A percentile compares a stretch with the other conserved stretches of the same genome.
Conservation (phyloP, 2,329 filamentous ascomycete species). For the Cladosporium sp. region DNA sequence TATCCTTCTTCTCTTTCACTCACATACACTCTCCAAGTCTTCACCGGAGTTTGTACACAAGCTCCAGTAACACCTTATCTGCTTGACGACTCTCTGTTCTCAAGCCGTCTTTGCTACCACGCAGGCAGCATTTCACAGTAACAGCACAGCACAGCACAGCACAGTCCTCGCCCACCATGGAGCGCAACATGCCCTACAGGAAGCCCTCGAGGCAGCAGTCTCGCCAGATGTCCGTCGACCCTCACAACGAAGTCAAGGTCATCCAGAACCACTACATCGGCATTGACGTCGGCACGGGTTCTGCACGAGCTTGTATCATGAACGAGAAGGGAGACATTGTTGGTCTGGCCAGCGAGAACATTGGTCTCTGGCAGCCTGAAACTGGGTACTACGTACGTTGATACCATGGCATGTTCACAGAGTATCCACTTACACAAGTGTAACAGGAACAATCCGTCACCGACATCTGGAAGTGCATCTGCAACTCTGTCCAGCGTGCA, state of each 20-base stretch:
- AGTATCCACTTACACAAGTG: slow-evolving; percentile 4
- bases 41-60: not conserved
- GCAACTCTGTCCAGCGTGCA: slow-evolving; percentile 77
- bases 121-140: not conserved
- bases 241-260: slow-evolving; percentile 54
- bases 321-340: slow-evolving; percentile 86
- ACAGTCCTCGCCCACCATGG: slow-evolving; percentile 4
- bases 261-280: slow-evolving; percentile 67
- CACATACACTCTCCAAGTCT: not conserved
- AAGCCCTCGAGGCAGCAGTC: slow-evolving; percentile 36
- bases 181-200: slow-evolving; percentile 27
- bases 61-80: not conserved
- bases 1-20: not conserved
- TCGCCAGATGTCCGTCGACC: slow-evolving; percentile 46
- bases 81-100: not conserved
- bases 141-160: not conserved
- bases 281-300: slow-evolving; percentile 94
- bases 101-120: too few species aligned
- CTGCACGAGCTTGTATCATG: slow-evolving; percentile 92
- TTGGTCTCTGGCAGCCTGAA: slow-evolving; percentile 51
- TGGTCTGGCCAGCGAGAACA: slow-evolving; percentile 50
- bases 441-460: slow-evolving; percentile 89
- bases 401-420: not conserved
- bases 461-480: slow-evolving; percentile 96
- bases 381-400: slow-evolving; percentile 50